Base-by-base conservation (phyloP, 345 rosid genomes). In the Moringa oleifera region DNA sequence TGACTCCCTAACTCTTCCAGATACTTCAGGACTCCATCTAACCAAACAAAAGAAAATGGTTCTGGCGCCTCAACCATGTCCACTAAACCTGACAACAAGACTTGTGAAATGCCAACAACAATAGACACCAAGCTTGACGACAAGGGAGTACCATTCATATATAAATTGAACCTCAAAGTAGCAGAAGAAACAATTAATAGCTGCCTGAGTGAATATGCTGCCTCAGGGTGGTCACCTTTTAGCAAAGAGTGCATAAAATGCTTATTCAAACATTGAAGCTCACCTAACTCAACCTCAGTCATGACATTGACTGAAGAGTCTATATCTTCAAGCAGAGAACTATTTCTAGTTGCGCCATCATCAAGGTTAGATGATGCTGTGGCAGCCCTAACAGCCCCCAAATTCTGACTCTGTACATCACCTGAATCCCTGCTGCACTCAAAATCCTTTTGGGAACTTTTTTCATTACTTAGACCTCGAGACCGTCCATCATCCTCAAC, bases 21-120 rank as follows among this genome's bases (percentile, higher is more conserved):
- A 81, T 71, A 82, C 76, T 77, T 83, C 65, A 85, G 81, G 68
- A 79, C 81, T 73, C 97, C 97, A 71, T 90, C 96, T 69, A 90
- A 76, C 90, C 89, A 90, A 63, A 90, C 71, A 65, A 86, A 79
- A 20, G 87, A 67, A 62, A 77, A 79, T 25, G 88, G 71, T 18
- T 68, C 70, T 15, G 80, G 84, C 64, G 64, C 68, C 79, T 77
- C 78, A 62, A 9, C 62, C 59, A 65, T 53, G 63, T 75, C 83
- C 31, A 74, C 86, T 24, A 94, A 80, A 62, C 79, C 83, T 70
- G 68, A 76, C 57, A 94, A 72, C 77, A 88, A 61, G 74, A 76
- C 68, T 55, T 73, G 73, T 59, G 87, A 84, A 57, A 94, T 53
- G 58, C 67, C 78, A 53, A 72, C 57, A 73, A 80, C 75, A 64